Conservation (phyloP, 1,284 basidiomycete genomes). For the Porogramme epimiltina region DNA sequence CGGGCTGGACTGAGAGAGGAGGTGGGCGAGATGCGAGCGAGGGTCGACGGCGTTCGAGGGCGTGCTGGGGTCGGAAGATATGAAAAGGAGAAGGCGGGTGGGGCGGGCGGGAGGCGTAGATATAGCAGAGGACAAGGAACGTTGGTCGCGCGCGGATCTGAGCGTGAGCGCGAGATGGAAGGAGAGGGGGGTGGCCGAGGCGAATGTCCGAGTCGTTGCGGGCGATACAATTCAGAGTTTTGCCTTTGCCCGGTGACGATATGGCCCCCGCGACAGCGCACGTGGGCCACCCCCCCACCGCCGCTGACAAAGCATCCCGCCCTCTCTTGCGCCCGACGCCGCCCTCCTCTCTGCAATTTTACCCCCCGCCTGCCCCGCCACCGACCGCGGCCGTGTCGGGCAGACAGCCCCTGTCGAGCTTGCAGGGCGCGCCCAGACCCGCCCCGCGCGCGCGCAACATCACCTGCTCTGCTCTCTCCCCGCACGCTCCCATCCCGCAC, state of each 20-base stretch:
- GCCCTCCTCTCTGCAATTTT: neutral
- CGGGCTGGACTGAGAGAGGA: neutral
- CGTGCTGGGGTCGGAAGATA: constrained; percentile 9
- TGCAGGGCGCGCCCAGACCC: neutral
- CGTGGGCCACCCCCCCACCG: constrained; percentile 14
- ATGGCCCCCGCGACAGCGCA: constrained; percentile 13
- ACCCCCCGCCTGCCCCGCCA: neutral
- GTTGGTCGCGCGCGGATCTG: constrained; percentile 23
- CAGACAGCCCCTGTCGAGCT: neutral
- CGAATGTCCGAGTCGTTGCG: neutral
- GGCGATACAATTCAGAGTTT: constrained; percentile 17
- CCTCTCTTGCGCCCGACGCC: neutral
- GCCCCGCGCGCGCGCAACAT: neutral
- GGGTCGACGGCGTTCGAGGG: constrained; percentile 8
- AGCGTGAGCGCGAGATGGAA: constrained; percentile 2
- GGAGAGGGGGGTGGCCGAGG: neutral
- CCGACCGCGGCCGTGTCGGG: neutral
- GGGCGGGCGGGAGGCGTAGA: constrained; percentile 1
- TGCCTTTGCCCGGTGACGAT: constrained; percentile 20
- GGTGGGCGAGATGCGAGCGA: constrained; percentile 2
- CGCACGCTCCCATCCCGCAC: constrained; percentile 12
- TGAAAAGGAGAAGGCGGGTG: constrained; percentile 10
- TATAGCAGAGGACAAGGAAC: constrained; percentile 17
- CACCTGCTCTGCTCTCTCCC: neutral
- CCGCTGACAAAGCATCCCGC: constrained; percentile 21